Base-by-base conservation (phyloP, 495 filamentous ascomycete genomes). In the Lophiotrema nucula region DNA sequence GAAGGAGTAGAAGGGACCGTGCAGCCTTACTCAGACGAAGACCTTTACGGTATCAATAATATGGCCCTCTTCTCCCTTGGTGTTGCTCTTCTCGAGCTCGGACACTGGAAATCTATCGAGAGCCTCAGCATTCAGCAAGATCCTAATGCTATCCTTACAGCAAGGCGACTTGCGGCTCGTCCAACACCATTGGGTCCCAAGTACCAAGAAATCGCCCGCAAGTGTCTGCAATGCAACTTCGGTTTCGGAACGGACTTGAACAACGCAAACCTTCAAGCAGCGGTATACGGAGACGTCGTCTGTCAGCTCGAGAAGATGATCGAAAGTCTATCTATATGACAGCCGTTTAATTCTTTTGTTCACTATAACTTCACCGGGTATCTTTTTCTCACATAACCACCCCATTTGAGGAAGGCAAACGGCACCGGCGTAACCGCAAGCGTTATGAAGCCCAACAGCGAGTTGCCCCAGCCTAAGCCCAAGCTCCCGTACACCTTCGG, bases 381-480 rank as follows among this genome's bases (percentile, higher is more conserved):
- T 27, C 28, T 58, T 47, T 54, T 64, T 49, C 60, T 16, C 16
- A 64, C 33, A 8, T 16, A 26, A 12, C 50, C 55, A 4, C 65
- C 66, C 47, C 60, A 70, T 47, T 57, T 65, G 48, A 70, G 47
- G 42, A 67, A 68, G 12, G 41, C 38, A 23, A 65, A 60, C 2
- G 74, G 73, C 4, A 73, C 55, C 22, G 74, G 74, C 37, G 62
- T 47, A 19, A 75, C 67, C 0, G 63, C 69, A 22, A 78, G 16
- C 5, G 69, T 64, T 5, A 76, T 65, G 59, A 77, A 77, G 0
- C 65, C 78, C 41, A 80, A 58, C 8, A 80, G 16, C 23, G 62
- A 70, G 27, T 73, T 78, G 0, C 76, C 78, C 77, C 76, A 79
- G 3, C 77, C 75, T 31, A 74, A 54, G 0, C 74, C 73, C 19